These are phyloP conservation scores for Tetratostichococcus sp. DNA, from an alignment of 139 green algal species.

Conservation along the genomic window DNA sequence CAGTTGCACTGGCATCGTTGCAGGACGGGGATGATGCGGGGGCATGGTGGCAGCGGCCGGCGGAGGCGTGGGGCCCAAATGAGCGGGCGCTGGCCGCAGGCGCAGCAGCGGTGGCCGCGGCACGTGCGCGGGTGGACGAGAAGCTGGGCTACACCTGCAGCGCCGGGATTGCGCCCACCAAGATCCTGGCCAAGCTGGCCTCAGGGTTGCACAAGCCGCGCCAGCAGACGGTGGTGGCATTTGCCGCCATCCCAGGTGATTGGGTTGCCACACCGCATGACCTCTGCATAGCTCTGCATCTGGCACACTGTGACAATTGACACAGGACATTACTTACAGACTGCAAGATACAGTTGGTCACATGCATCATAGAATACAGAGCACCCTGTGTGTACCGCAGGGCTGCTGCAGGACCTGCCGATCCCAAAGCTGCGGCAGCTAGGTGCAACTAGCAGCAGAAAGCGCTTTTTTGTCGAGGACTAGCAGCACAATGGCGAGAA, in stretches of 20 bases:
- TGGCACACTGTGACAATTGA: no score
- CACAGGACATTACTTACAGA: not conserved
- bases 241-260: constrained; percentile 30
- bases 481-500: no score
- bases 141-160: constrained; percentile 75
- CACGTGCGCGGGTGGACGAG: constrained; percentile 48
- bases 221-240: constrained; percentile 76
- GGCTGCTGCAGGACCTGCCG: constrained; percentile 60
- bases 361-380: not conserved
- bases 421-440: constrained; percentile 60
- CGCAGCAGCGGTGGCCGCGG: constrained; percentile 45
- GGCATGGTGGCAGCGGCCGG: constrained; percentile 51
- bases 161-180: constrained; percentile 71
- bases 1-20: no score
- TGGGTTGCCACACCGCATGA: no score
- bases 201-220: constrained; percentile 79
- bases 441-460: no score
- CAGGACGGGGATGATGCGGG: constrained; percentile 12
- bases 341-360: not conserved
- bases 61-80: constrained; percentile 29
- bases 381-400: not conserved
- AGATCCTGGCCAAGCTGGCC: constrained; percentile 83
- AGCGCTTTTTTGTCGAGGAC: no score
- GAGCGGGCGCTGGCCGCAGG: constrained; percentile 65
- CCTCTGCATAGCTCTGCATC: no score